phyloP scores from a whole-genome alignment of 176 grass and related monocot genomes.

The Musa schizocarpa region DNA sequence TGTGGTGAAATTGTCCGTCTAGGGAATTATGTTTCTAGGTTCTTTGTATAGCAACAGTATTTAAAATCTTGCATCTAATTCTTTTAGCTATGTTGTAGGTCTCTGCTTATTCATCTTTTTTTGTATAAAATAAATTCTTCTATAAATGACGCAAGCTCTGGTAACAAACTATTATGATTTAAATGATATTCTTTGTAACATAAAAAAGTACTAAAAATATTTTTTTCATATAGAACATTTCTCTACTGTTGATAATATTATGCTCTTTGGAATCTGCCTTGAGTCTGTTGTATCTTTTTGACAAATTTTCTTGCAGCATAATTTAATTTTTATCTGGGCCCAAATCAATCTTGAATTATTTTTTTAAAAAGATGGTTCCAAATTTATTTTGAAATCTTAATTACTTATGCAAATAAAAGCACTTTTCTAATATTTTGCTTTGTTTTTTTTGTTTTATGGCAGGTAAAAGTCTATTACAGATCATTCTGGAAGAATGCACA shows the following conservation, averaged over 20 bases:
- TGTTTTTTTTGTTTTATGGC: conserved; percentile 31
- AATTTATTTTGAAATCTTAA: neutral
- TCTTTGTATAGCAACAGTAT: neutral
- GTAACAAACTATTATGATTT: neutral
- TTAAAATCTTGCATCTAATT: neutral
- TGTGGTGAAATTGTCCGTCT: neutral
- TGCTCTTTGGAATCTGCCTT: too few species aligned
- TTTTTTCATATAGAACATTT: too few species aligned
- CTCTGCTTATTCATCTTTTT: neutral
- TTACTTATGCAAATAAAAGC: neutral
- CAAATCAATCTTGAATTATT: neutral
- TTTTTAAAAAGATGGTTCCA: neutral
- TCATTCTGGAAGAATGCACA: conserved; percentile 90
- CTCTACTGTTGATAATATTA: too few species aligned
- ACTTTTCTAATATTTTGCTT: neutral
- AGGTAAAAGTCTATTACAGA: conserved; percentile 92
- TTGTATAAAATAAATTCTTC: neutral
- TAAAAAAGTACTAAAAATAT: too few species aligned
- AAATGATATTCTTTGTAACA: neutral
- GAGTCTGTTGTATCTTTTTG: too few species aligned
- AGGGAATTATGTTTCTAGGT: neutral
- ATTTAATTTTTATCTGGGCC: neutral
- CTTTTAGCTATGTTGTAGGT: neutral
- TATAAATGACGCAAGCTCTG: neutral
- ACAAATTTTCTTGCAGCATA: neutral